A percentile compares a stretch with the other conserved stretches of the same genome.
phyloP scores from a whole-genome alignment of 306 rosid species.

The Erythrophleum fordii region DNA sequence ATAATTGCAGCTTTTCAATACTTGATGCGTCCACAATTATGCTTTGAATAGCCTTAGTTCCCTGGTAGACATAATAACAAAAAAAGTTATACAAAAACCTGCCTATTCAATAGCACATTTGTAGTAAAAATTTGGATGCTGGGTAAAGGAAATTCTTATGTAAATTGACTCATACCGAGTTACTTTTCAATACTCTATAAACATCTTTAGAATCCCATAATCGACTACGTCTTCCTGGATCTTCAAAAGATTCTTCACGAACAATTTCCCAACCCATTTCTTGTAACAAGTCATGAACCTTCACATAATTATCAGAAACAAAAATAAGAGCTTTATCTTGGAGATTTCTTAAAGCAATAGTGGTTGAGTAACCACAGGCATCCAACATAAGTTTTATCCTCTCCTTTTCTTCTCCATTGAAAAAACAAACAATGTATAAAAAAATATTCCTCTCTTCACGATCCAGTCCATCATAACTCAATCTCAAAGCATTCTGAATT shows the following conservation, averaged over 20 bases:
- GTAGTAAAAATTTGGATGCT: not conserved
- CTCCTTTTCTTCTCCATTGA: not conserved
- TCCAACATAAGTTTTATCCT: not conserved
- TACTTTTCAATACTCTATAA: not conserved
- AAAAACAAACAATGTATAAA: not conserved
- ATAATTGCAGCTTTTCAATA: not conserved
- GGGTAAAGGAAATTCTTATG: not conserved
- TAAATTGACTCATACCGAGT: not conserved
- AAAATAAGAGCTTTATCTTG: not conserved
- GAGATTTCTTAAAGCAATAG: not conserved
- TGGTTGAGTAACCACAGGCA: not conserved
- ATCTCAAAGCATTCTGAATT: not conserved
- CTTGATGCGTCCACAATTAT: not conserved
- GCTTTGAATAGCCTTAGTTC: not conserved
- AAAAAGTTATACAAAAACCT: not conserved
- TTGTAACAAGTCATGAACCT: constrained; percentile 33
- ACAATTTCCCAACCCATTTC: constrained; percentile 8
- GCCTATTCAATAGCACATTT: not conserved
- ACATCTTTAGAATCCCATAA: constrained; percentile 2
- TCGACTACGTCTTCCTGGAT: not conserved
- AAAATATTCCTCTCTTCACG: not conserved
- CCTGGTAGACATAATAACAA: not conserved
- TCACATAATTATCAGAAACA: not conserved
- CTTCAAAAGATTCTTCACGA: not conserved
- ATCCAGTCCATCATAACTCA: not conserved